Conservation (phyloP, 2,329 filamentous ascomycete genomes). For the Ophiostoma perfectum region DNA sequence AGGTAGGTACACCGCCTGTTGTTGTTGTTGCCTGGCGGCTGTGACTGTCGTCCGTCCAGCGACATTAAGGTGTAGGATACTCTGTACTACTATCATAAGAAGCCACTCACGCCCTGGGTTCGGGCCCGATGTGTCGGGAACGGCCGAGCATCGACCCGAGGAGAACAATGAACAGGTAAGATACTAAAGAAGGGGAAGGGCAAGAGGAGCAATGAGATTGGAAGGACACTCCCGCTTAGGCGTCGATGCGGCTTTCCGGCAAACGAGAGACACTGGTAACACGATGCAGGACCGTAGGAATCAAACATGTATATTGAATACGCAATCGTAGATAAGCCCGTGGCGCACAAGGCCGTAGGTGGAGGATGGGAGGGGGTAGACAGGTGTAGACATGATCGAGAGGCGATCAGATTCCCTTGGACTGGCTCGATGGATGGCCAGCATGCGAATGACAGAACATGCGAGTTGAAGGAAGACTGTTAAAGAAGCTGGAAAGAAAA, state of each 20-base stretch:
- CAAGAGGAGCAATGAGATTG: background rate
- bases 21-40: background rate
- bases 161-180: background rate
- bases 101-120: background rate
- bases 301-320: background rate
- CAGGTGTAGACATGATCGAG: background rate
- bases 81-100: background rate
- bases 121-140: background rate
- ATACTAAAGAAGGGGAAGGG: background rate
- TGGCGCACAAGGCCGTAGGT: background rate
- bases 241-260: constrained; percentile 12
- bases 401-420: background rate
- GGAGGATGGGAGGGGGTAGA: background rate
- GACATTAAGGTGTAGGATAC: too few relatives aligned
- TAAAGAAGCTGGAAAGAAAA: background rate
- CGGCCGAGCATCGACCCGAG: background rate
- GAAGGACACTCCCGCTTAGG: background rate
- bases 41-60: background rate
- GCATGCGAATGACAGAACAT: too few relatives aligned
- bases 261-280: constrained; percentile 5
- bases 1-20: background rate
- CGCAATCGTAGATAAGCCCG: background rate
- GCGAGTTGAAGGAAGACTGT: too few relatives aligned
- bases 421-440: too few relatives aligned
- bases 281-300: background rate